phyloP scores from a whole-genome alignment of 148 eudicot genomes.

The Agrostemma githago region DNA sequence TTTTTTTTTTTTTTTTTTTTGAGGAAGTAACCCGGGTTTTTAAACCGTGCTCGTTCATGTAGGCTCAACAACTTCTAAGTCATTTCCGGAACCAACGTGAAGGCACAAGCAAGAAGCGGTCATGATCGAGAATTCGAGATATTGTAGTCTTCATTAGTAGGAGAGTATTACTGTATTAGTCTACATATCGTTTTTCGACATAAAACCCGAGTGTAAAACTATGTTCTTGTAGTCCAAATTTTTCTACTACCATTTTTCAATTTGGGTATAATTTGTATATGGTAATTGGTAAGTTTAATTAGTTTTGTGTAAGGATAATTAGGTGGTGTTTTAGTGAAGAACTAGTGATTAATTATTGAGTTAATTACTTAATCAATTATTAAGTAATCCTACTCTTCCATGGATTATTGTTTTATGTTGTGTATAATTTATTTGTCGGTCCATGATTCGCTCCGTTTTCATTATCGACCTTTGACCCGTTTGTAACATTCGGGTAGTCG shows the following conservation, averaged over 20 bases:
- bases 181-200: neutral
- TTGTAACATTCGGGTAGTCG: no score
- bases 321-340: neutral
- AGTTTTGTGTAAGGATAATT: neutral
- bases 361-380: neutral
- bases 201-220: neutral
- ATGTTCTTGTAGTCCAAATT: no score
- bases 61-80: constrained; percentile 93
- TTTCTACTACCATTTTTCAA: neutral
- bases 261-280: constrained; percentile 8
- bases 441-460: no score
- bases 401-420: constrained; percentile 1
- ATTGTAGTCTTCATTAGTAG: no score
- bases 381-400: neutral
- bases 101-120: constrained; percentile 48
- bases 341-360: constrained; percentile 12
- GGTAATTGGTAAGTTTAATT: constrained; percentile 4
- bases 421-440: constrained; percentile 12
- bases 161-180: neutral
- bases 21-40: neutral
- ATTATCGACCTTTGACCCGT: neutral
- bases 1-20: no score
- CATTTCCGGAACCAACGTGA: constrained; percentile 91
- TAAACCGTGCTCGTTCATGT: constrained; percentile 16
- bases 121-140: constrained; percentile 9